phyloP scores from a whole-genome alignment of 169 alveolate genomes.

The Blepharisma undulans region DNA sequence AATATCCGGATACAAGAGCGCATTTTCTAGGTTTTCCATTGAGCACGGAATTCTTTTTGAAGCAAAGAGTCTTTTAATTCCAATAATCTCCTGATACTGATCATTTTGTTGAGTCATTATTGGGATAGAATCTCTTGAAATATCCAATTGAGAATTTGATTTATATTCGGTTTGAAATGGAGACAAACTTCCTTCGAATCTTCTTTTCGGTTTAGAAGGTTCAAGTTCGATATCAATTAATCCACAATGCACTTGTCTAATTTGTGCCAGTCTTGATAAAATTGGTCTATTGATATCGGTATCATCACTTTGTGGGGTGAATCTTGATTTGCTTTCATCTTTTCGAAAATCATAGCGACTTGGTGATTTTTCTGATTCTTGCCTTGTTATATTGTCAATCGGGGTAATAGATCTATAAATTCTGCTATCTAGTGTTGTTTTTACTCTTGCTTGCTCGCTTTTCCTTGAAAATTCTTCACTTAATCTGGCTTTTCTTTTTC shows the following conservation, averaged over 20 bases:
- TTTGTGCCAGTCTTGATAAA: background rate
- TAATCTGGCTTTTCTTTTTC: background rate
- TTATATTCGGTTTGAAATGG: background rate
- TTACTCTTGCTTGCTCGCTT: background rate
- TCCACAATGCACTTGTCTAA: background rate
- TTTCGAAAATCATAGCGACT: background rate
- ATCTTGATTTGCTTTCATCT: background rate
- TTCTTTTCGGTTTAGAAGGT: background rate
- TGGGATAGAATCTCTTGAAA: background rate
- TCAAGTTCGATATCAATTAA: background rate
- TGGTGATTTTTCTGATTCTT: background rate
- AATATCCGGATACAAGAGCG: background rate
- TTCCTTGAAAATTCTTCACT: background rate
- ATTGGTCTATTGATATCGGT: background rate
- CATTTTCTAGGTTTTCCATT: background rate
- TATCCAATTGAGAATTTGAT: background rate
- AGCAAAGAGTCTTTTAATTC: background rate
- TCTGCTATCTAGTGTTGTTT: background rate
- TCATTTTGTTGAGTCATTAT: background rate
- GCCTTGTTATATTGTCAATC: background rate
- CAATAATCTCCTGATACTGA: background rate
- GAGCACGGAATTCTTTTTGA: background rate
- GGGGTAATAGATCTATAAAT: background rate
- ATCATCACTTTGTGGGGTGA: background rate
- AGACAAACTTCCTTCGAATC: background rate